Conservation (phyloP, 768 basidiomycete genomes). For the Tylopilus subfusipes region DNA sequence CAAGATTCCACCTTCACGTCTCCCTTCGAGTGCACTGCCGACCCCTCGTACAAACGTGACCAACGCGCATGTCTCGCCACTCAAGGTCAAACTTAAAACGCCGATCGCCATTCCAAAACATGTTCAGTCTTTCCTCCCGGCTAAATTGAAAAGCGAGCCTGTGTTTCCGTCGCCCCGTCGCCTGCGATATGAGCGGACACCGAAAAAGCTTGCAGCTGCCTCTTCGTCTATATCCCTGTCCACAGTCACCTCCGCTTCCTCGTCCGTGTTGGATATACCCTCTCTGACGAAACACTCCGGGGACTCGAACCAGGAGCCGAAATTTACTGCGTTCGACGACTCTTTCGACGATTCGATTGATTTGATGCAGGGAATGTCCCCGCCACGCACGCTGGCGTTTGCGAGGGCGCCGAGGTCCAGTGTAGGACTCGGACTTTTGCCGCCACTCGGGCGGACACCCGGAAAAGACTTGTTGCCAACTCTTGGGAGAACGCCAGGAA, state of each 20-base stretch:
- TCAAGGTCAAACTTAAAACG: constrained; percentile 57
- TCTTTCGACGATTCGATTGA: constrained; percentile 40
- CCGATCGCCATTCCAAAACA: constrained; percentile 48
- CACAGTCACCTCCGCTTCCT: constrained; percentile 33
- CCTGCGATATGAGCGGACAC: constrained; percentile 29
- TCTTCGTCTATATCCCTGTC: constrained; percentile 20
- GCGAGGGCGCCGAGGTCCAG: constrained; percentile 39
- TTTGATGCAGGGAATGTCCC: constrained; percentile 44
- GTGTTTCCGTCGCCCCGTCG: constrained; percentile 41
- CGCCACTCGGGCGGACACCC: constrained; percentile 58
- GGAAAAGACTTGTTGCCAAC: constrained; percentile 46
- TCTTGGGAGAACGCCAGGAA: constrained; percentile 63
- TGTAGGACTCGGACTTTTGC: constrained; percentile 31
- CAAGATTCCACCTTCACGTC: constrained; percentile 41
- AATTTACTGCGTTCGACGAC: constrained; percentile 30
- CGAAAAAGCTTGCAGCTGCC: constrained; percentile 19
- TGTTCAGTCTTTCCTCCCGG: constrained; percentile 60
- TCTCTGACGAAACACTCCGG: constrained; percentile 36
- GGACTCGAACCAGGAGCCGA: constrained; percentile 44
- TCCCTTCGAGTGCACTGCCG: constrained; percentile 20
- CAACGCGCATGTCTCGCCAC: constrained; percentile 40
- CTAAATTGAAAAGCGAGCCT: constrained; percentile 64
- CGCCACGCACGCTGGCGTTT: constrained; percentile 54
- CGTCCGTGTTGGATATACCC: constrained; percentile 47
- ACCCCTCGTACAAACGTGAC: constrained; percentile 38